Evolutionary conservation across 352 stramenopile genomes (phyloP), one percentile per base, ranked within the genome.

Genomic region (Pythium folliculosum): DNA sequence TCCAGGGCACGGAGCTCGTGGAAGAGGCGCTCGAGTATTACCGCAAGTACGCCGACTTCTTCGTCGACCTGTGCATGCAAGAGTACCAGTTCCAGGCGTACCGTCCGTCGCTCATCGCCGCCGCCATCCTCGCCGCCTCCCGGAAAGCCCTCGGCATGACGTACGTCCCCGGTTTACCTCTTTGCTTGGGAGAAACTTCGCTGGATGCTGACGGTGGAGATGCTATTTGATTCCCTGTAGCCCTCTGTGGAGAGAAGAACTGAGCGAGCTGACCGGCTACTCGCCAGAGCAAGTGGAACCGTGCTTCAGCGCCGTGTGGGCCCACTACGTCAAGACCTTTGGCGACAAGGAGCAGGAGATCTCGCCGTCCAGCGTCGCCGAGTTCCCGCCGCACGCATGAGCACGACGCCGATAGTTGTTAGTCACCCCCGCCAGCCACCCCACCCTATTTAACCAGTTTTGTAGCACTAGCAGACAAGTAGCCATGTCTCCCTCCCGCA

Each of bases 11-110:
- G 0, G 81, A 88, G 38, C 74, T 96, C 6, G 80, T 89, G 49
- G 82, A 92, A 63, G 84, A 94, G 69, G 82, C 86, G 47, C 76
- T 87, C 65, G 77, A 78, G 51, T 94, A 94, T 60, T 92, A 91
- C 66, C 75, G 76, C 73, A 94, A 94, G 53, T 94, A 94, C 72
- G 82, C 85, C 66, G 88, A 94, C 59, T 94, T 94, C 62, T 91
- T 96, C 25, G 81, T 90, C 38, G 86, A 96, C 52, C 74, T 96
- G n/a, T 90, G 84, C 49, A 68, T 96, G 25, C 84, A 92, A 82
- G 88, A 95, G 65, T 93, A 95, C 70, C 72, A 82, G 57, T 84
- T 96, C 51, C 85, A 93, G 51, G 84, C 89, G 17, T 96, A 90
- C 63, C 84, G 86, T 3, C 88, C 88, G 32, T 96, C 88, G 0